These are phyloP conservation scores for Pseudotulostoma volvatum DNA, from an alignment of 495 filamentous ascomycete species.

Conservation along the genomic window DNA sequence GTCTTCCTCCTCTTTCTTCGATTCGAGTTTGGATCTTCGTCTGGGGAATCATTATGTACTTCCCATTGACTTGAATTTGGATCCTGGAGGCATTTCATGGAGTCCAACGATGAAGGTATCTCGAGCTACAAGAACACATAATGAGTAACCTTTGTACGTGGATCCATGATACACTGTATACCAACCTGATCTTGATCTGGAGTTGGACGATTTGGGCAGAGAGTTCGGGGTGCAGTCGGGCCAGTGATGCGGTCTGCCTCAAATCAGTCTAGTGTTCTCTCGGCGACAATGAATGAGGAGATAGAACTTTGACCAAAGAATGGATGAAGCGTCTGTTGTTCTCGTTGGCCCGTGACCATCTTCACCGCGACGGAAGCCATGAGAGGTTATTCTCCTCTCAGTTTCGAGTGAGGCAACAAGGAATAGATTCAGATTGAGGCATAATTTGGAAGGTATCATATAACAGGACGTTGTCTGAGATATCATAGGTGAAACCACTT, in stretches of 20 bases:
- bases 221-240: slow-evolving; percentile 2
- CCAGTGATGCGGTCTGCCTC: slow-evolving; percentile 2
- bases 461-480: no score
- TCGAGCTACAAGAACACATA: neutral
- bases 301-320: slow-evolving; percentile 27
- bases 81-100: neutral
- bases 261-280: slow-evolving; percentile 14
- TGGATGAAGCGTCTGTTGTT: slow-evolving; percentile 25
- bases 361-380: slow-evolving; percentile 1
- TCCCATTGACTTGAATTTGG: neutral
- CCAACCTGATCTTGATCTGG: neutral
- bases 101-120: neutral
- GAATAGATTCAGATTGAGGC: no score
- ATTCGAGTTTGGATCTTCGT: slow-evolving; percentile 27
- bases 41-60: slow-evolving; percentile 4
- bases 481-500: no score
- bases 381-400: no score
- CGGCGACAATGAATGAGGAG: neutral
- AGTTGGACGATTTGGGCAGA: neutral
- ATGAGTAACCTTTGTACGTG: neutral
- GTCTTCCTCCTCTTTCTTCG: slow-evolving; percentile 37
- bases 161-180: neutral
- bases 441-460: no score
- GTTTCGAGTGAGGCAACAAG: no score
- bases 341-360: slow-evolving; percentile 25